phyloP scores from a whole-genome alignment of 202 grass and related monocot species.

The Digitaria exilis region DNA sequence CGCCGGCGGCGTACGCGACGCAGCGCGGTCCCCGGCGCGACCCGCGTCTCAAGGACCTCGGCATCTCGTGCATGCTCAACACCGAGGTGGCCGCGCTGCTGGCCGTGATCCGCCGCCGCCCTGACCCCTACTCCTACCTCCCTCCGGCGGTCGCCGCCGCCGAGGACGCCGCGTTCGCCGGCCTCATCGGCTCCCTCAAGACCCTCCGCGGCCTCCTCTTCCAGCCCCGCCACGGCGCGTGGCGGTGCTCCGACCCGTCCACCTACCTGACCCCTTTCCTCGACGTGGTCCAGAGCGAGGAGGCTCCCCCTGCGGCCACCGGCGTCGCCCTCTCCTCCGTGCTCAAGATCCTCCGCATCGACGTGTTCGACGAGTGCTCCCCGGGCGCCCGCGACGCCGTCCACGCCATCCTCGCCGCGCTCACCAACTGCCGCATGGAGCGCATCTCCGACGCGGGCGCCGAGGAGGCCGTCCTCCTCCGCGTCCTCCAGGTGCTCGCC shows the following conservation, averaged over 20 bases:
- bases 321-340: constrained; percentile 77
- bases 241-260: constrained; percentile 48
- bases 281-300: constrained; percentile 81
- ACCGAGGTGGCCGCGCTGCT: constrained; percentile 82
- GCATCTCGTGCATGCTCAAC: constrained; percentile 99
- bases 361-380: constrained; percentile 89
- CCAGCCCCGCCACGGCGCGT: constrained; percentile 51
- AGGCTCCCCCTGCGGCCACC: constrained; percentile 69
- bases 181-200: constrained; percentile 75
- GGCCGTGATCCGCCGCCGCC: constrained; percentile 76
- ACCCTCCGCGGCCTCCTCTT: constrained; percentile 76
- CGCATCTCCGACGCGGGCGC: constrained; percentile 61
- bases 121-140: constrained; percentile 55
- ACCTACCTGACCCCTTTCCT: constrained; percentile 76
- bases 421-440: constrained; percentile 70
- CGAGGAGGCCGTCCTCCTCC: constrained; percentile 87
- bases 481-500: constrained; percentile 77
- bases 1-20: constrained; percentile 28
- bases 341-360: constrained; percentile 80
- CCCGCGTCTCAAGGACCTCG: constrained; percentile 71
- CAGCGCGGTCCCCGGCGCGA: constrained; percentile 46
- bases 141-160: constrained; percentile 38
- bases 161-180: constrained; percentile 48
- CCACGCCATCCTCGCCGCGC: constrained; percentile 65
- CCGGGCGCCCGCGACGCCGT: constrained; percentile 76